Percentiles rank a stretch among this genome's conserved stretches.
Conservation (phyloP, 768 basidiomycete species). For the Mrakia frigida region DNA sequence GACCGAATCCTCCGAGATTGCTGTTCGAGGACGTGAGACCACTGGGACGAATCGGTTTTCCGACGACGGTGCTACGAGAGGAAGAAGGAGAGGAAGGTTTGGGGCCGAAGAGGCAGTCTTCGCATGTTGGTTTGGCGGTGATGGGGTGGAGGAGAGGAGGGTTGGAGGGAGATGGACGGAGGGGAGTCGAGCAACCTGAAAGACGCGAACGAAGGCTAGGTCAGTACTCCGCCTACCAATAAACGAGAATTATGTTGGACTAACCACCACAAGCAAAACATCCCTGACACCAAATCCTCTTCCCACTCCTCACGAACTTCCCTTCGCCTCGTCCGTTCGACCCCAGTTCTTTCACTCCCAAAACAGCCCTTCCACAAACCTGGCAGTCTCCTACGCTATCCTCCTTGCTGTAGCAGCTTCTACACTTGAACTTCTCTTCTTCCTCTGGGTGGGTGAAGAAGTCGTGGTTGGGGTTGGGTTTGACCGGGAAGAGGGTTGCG, state of each 20-base stretch:
- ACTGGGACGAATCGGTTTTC: neutral
- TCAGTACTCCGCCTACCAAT: neutral
- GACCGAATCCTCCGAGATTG: constrained; percentile 12
- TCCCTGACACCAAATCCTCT: constrained; percentile 9
- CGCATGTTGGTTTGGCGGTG: constrained; percentile 7
- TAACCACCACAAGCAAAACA: neutral
- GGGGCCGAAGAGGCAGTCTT: constrained; percentile 12
- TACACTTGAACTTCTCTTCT: constrained; percentile 6
- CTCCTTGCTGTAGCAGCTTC: constrained; percentile 10
- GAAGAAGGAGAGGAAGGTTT: neutral
- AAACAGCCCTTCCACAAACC: neutral
- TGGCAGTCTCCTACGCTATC: constrained; percentile 1
- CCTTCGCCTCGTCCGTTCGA: neutral
- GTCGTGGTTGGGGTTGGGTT: neutral
- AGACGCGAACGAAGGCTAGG: neutral
- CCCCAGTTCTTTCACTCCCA: neutral
- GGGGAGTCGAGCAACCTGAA: constrained; percentile 5
- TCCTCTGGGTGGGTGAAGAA: constrained; percentile 7
- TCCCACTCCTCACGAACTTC: constrained; percentile 5
- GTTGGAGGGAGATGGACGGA: neutral
- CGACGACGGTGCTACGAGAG: neutral
- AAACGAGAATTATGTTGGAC: neutral
- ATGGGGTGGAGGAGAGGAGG: constrained; percentile 13
- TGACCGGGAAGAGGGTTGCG: constrained; percentile 8
- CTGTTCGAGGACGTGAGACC: neutral